A percentile compares a stretch with the other conserved stretches of the same genome.
Conservation (phyloP, 2,329 filamentous ascomycete species). For the Byssothecium circinans region DNA sequence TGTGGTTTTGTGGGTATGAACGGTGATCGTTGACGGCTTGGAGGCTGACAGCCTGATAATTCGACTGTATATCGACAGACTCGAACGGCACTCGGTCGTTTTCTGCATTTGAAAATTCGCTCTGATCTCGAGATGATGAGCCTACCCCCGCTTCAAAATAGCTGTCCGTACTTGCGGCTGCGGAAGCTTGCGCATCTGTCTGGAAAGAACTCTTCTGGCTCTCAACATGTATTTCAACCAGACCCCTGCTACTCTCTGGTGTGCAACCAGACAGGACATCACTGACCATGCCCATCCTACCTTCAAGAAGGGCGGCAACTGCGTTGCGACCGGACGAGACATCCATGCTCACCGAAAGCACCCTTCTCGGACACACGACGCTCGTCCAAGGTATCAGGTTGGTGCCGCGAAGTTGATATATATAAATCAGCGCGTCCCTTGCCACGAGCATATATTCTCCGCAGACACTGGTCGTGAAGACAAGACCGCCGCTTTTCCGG, state of each 20-base stretch:
- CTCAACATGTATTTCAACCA: slow-evolving; percentile 15
- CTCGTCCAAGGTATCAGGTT: slow-evolving; percentile 52
- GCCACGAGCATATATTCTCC: slow-evolving; percentile 61
- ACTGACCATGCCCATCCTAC: slow-evolving; percentile 63
- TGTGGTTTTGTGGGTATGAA: slow-evolving; percentile 25
- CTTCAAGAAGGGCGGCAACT: slow-evolving; percentile 62
- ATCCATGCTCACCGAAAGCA: slow-evolving; percentile 65
- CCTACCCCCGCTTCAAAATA: slow-evolving; percentile 10
- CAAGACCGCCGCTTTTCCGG: slow-evolving; percentile 29
- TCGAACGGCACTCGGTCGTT: slow-evolving; percentile 17
- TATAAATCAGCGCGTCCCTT: slow-evolving; percentile 56
- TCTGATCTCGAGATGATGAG: background rate
- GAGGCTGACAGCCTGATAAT: slow-evolving; percentile 25
- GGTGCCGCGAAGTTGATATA: slow-evolving; percentile 54
- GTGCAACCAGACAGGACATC: slow-evolving; percentile 42
- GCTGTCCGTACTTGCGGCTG: slow-evolving; percentile 12
- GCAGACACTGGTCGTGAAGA: slow-evolving; percentile 60
- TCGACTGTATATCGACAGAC: slow-evolving; percentile 30
- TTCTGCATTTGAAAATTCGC: slow-evolving; percentile 5
- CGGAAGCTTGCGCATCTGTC: slow-evolving; percentile 11
- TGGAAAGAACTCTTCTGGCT: slow-evolving; percentile 10
- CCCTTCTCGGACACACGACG: slow-evolving; percentile 59
- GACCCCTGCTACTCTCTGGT: background rate
- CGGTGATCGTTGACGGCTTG: slow-evolving; percentile 22
- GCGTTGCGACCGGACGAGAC: slow-evolving; percentile 58